Evolutionary conservation across 179 eudicot genomes (phyloP).

Genomic region (Drosera spatulata): DNA sequence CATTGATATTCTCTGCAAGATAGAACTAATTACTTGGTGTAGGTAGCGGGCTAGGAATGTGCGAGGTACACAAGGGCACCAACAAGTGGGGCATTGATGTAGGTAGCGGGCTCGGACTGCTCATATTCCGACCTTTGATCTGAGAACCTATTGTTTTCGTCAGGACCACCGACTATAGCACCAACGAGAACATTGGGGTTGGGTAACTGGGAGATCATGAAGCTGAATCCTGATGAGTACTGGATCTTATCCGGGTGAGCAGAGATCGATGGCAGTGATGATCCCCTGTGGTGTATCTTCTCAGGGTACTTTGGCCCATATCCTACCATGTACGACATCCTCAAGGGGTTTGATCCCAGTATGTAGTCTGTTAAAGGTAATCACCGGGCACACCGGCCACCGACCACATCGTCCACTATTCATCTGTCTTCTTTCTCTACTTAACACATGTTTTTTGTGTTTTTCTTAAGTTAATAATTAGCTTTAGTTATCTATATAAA

Average conservation of each 20-base stretch:
- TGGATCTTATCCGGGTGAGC: conserved; percentile 81
- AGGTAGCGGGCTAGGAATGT: conserved; percentile 87
- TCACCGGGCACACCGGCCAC: no score
- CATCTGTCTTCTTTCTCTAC: no score
- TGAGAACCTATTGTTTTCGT: conserved; percentile 57
- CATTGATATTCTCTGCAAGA: no score
- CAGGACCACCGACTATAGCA: conserved; percentile 93
- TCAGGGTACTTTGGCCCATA: conserved; percentile 73
- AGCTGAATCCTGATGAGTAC: conserved; percentile 62
- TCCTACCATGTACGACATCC: conserved; percentile 97
- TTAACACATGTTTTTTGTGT: no score
- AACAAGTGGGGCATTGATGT: conserved; percentile 85
- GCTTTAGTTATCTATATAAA: no score
- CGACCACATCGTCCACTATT: no score
- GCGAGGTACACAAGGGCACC: conserved; percentile 90
- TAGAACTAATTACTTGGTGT: no score
- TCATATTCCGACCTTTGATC: conserved; percentile 76
- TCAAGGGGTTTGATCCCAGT: conserved; percentile 77
- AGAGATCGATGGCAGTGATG: conserved; percentile 69
- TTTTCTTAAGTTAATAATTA: no score
- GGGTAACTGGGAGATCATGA: conserved; percentile 57
- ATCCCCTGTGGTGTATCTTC: conserved; percentile 91
- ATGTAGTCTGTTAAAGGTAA: no score
- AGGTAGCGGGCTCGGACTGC: conserved; percentile 29
- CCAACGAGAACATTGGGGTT: conserved; percentile 76